Evolutionary conservation across 176 grass and related monocot species (phyloP).

Genomic region (Carex kokanica): DNA sequence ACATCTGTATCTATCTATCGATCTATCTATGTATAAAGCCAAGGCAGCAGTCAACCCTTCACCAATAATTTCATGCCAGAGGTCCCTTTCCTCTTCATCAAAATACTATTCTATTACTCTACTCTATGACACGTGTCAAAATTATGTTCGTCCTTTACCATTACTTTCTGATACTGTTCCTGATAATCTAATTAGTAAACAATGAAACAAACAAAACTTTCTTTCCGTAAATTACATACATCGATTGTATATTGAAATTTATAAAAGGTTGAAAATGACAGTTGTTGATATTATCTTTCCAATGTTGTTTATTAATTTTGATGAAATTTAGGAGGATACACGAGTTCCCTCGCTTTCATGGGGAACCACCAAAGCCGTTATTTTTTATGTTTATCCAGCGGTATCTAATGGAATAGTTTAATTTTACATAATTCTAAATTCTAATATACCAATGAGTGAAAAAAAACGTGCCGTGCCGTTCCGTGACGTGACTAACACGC

Average conservation of each 20-base stretch:
- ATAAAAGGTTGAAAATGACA: neutral
- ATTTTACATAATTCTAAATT: neutral
- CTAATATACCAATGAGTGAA: too few species aligned
- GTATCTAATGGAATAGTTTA: neutral
- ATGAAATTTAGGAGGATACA: conserved; percentile 8
- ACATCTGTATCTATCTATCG: neutral
- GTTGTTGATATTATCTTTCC: neutral
- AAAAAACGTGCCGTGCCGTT: too few species aligned
- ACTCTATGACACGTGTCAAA: too few species aligned
- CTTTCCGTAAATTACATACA: neutral
- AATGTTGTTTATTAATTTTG: neutral
- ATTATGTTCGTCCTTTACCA: too few species aligned
- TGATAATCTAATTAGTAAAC: neutral
- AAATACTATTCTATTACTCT: neutral
- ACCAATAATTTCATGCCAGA: neutral
- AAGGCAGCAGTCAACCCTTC: conserved; percentile 2
- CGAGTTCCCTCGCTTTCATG: conserved; percentile 9
- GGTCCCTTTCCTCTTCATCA: neutral
- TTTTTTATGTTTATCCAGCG: neutral
- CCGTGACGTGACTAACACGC: too few species aligned
- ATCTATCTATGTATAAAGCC: too few species aligned
- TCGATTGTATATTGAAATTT: neutral
- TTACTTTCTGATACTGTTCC: too few species aligned
- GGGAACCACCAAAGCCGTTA: neutral
- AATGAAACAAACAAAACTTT: neutral